Evolutionary conservation across 2,329 filamentous ascomycete genomes (phyloP).

Genomic region (Penicillium sp.): DNA sequence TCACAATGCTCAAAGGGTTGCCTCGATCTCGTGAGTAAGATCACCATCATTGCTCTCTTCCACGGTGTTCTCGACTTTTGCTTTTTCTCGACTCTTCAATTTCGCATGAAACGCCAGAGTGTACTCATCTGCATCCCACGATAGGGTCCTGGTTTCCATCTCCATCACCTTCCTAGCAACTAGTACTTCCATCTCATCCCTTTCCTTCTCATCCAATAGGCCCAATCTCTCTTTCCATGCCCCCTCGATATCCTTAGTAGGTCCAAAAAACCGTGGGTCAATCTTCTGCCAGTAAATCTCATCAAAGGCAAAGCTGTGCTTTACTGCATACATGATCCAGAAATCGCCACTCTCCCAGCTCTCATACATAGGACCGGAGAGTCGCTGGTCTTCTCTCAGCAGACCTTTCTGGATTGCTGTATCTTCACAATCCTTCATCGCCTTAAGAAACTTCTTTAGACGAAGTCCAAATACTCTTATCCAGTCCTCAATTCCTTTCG

Average conservation of each 20-base stretch:
- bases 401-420: not conserved
- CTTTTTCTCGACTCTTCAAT: not conserved
- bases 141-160: not conserved
- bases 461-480: not conserved
- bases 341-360: not conserved
- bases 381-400: not conserved
- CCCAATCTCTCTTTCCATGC: not conserved
- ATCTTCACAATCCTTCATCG: not conserved
- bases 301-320: not conserved
- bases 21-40: not conserved
- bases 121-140: slow-evolving; percentile 1
- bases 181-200: slow-evolving; percentile 4
- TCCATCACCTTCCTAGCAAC: not conserved
- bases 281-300: not conserved
- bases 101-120: not conserved
- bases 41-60: not conserved
- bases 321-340: not conserved
- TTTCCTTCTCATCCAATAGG: slow-evolving; percentile 1
- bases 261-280: not conserved
- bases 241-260: not conserved
- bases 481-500: not conserved
- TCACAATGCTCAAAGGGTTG: not conserved
- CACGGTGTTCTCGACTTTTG: not conserved
- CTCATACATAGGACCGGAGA: not conserved
- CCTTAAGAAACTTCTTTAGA: not conserved